phyloP scores from a whole-genome alignment of 2,329 filamentous ascomycete genomes.

The Myriosclerotinia duriaeana region DNA sequence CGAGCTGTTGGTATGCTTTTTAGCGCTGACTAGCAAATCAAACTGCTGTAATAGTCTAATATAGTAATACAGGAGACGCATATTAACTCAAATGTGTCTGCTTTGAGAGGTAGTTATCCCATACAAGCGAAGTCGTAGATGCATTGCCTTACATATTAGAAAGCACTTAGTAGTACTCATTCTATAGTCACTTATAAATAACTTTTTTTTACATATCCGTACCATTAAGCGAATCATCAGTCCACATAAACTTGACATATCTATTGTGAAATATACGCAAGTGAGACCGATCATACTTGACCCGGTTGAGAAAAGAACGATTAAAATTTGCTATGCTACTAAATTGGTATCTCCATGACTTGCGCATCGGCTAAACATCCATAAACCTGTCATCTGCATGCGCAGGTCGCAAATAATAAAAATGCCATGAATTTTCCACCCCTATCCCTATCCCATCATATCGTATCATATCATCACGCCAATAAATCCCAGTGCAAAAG shows the following conservation, averaged over 20 bases:
- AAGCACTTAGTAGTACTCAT: neutral
- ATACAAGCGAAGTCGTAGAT: neutral
- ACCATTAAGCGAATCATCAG: neutral
- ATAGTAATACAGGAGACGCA: neutral
- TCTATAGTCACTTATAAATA: neutral
- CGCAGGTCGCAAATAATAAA: neutral
- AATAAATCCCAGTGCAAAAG: conserved; percentile 10
- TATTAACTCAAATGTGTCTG: neutral
- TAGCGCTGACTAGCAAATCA: too few relatives aligned
- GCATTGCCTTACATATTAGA: neutral
- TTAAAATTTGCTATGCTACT: conserved; percentile 3
- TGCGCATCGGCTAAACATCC: neutral
- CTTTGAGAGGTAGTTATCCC: neutral
- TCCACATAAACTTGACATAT: neutral
- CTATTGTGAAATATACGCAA: neutral
- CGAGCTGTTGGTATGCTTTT: neutral
- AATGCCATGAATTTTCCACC: neutral
- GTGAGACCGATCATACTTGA: neutral
- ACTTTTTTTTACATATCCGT: neutral
- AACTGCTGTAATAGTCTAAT: too few relatives aligned
- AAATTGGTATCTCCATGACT: conserved; percentile 12
- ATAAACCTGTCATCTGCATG: neutral
- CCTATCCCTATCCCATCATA: neutral
- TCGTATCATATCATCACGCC: conserved; percentile 7
- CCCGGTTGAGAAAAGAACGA: neutral